A percentile compares a stretch with the other conserved stretches of the same genome.
Conservation (phyloP, 2,329 filamentous ascomycete species). For the Colletotrichum agaves region DNA sequence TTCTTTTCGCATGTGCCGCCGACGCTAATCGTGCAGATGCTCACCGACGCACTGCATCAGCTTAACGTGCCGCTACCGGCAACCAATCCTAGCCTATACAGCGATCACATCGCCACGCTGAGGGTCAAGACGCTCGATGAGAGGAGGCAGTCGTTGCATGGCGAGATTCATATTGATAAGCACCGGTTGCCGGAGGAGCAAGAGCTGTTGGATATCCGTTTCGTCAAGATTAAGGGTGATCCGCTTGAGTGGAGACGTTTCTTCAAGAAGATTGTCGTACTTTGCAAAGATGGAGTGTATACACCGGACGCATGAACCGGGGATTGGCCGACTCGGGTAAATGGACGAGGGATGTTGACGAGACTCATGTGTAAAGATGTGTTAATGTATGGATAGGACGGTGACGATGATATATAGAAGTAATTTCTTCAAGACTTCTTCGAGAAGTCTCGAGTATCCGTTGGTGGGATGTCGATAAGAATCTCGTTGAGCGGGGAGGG, state of each 20-base stretch:
- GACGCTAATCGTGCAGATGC: slow-evolving; percentile 79
- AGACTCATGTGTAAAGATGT: slow-evolving; percentile 23
- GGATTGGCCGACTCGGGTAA: background rate
- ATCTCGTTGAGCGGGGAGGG: too few species aligned
- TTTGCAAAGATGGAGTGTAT: slow-evolving; percentile 87
- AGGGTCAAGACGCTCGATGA: slow-evolving; percentile 81
- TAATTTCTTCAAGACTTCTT: background rate
- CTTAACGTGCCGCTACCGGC: slow-evolving; percentile 81
- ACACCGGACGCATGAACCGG: slow-evolving; percentile 53
- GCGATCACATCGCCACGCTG: slow-evolving; percentile 70
- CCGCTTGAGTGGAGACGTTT: slow-evolving; percentile 96
- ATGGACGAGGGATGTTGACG: slow-evolving; percentile 20
- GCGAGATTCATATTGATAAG: slow-evolving; percentile 79
- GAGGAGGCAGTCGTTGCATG: slow-evolving; percentile 76
- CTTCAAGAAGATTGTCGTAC: slow-evolving; percentile 93
- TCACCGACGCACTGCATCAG: slow-evolving; percentile 84
- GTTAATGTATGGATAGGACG: slow-evolving; percentile 20
- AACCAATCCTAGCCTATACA: slow-evolving; percentile 56
- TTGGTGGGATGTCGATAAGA: too few species aligned
- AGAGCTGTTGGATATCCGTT: slow-evolving; percentile 84
- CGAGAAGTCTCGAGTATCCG: too few species aligned
- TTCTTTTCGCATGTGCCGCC: slow-evolving; percentile 89
- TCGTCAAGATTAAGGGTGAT: slow-evolving; percentile 95
- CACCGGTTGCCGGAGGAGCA: slow-evolving; percentile 64
- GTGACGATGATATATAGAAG: background rate